These are phyloP conservation scores for Millerago galiae DNA, from an alignment of 805 yeast genomes.

Conservation along the genomic window DNA sequence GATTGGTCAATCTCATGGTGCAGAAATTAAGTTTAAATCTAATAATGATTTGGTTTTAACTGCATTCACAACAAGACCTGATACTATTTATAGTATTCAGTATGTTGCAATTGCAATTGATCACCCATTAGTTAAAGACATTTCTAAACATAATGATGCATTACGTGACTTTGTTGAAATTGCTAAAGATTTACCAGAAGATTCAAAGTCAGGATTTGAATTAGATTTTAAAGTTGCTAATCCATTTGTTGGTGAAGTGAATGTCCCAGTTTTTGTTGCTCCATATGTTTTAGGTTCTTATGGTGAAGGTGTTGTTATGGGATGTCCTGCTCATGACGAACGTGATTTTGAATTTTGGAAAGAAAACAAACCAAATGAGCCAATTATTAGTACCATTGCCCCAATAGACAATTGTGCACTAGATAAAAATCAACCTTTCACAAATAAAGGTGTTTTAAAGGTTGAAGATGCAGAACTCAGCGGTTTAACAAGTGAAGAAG, in stretches of 20 bases:
- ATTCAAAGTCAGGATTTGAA: conserved; percentile 55
- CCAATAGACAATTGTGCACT: conserved; percentile 10
- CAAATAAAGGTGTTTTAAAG: conserved; percentile 43
- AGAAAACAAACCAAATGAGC: conserved; percentile 41
- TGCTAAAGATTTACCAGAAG: conserved; percentile 32
- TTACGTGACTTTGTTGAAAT: conserved; percentile 41
- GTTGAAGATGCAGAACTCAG: conserved; percentile 39
- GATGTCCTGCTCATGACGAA: conserved; percentile 90
- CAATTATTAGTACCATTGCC: conserved; percentile 14
- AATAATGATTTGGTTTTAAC: conserved; percentile 27
- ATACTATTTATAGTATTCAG: conserved; percentile 78
- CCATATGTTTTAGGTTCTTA: conserved; percentile 82
- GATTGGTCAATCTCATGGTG: conserved; percentile 88
- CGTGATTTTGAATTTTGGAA: conserved; percentile 83
- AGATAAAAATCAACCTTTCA: conserved; percentile 27
- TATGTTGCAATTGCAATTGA: conserved; percentile 71
- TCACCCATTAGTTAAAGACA: conserved; percentile 51
- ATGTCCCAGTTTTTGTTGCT: conserved; percentile 77
- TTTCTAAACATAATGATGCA: conserved; percentile 31
- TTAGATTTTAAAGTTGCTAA: conserved; percentile 42
- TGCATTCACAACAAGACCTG: conserved; percentile 85
- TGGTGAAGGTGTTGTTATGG: conserved; percentile 96
- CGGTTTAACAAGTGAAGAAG: conserved; percentile 47
- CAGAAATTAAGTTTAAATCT: conserved; percentile 51
- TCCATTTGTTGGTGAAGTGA: conserved; percentile 44